Base-by-base conservation (phyloP, 2,329 filamentous ascomycete species). In the Aspergillus thermomutatus region DNA sequence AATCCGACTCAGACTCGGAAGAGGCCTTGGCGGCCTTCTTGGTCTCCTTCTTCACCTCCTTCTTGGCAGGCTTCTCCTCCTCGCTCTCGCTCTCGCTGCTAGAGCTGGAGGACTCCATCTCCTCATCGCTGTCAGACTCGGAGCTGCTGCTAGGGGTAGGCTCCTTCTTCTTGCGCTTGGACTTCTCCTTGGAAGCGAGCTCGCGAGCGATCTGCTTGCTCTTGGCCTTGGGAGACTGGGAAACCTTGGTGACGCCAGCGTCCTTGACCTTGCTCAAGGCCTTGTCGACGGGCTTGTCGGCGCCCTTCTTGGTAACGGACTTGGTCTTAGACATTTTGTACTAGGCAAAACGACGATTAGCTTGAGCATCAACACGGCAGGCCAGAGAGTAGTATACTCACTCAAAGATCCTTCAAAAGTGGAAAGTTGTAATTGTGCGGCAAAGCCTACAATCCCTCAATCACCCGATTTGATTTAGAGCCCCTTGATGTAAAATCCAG, bases 231-330 rank as follows among this genome's bases (percentile, higher is more conserved):
- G 72, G 68, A 56, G 71, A 74, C 67, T 77, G 68, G 53, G 77
- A 69, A 46, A 74, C 63, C 71, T 80, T 80, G 63, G 72, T 71
- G 55, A 80, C 72, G 59, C 72, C 76, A 57, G 72, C 71, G 62
- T 75, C 72, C 72, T 80, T 80, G 66, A 79, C 78, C 70, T 79
- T 79, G 69, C 65, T 72, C 62, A 79, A 58, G 64, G 72, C 65
- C 71, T 78, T 78, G 68, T 72, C 70, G 59, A 64, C 68, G 59
- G 71, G 63, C 66, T 78, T 77, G 56, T 77, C 68, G 50, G 64
- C 63, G 51, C 65, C 70, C 65, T 75, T 73, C 66, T 69, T 66
- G 55, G 67, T 61, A 68, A 70, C 65, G 49, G 64, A 64, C 70
- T 79, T 78, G 54, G 74, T 72, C 71, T 79, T 79, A 50, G 76